A percentile compares a stretch with the other conserved stretches of the same genome.
phyloP scores from a whole-genome alignment of 2,329 filamentous ascomycete genomes.

The Diaporthe vexans region DNA sequence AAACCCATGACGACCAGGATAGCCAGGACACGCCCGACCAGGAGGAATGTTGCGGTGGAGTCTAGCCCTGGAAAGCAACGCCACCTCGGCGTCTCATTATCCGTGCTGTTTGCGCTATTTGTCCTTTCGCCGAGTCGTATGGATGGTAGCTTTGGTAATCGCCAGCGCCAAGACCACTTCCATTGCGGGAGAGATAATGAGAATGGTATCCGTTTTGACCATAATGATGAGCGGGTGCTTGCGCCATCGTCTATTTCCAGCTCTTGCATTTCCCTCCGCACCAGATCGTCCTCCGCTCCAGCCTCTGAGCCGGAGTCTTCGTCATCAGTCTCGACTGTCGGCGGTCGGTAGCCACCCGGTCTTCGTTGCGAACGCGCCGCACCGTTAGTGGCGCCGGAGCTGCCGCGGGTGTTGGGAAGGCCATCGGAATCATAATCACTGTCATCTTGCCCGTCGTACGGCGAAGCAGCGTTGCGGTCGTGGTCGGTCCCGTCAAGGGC shows the following conservation, averaged over 20 bases:
- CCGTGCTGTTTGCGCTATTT: conserved; percentile 41
- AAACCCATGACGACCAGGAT: conserved; percentile 81
- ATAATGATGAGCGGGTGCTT: conserved; percentile 57
- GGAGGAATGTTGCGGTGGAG: conserved; percentile 65
- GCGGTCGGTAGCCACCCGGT: conserved; percentile 77
- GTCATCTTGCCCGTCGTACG: conserved; percentile 71
- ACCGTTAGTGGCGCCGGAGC: conserved; percentile 53
- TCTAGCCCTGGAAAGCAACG: conserved; percentile 55
- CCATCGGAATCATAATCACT: conserved; percentile 73
- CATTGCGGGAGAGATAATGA: conserved; percentile 66
- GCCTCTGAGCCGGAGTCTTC: conserved; percentile 68
- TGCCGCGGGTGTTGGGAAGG: conserved; percentile 72
- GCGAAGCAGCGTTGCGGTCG: conserved; percentile 66
- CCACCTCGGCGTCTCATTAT: conserved; percentile 44
- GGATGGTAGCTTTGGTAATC: conserved; percentile 61
- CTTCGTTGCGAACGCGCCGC: conserved; percentile 52
- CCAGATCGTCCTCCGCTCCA: conserved; percentile 70
- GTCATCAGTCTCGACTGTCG: conserved; percentile 84
- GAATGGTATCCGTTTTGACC: conserved; percentile 69
- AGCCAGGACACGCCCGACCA: conserved; percentile 81
- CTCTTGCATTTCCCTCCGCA: conserved; percentile 88
- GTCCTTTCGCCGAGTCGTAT: conserved; percentile 56
- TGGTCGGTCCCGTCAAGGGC: conserved; percentile 50
- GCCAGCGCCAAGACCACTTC: conserved; percentile 69
- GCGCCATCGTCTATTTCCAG: conserved; percentile 74